phyloP scores from a whole-genome alignment of 805 yeast genomes.

The Candida insectalens region DNA sequence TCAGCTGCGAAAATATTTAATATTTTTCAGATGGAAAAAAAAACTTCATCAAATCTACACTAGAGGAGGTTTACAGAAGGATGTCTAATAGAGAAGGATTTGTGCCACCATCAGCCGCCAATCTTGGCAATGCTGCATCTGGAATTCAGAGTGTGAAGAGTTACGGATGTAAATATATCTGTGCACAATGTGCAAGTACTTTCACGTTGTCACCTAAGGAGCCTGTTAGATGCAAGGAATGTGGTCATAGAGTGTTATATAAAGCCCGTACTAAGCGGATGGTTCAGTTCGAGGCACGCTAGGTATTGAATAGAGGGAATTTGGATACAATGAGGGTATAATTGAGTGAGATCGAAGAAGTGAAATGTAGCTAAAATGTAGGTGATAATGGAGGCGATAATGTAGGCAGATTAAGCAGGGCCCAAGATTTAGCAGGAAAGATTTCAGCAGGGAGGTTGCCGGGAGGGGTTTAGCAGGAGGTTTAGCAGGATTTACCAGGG shows the following conservation, averaged over 20 bases:
- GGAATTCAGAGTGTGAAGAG: constrained; percentile 57
- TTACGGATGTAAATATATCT: constrained; percentile 84
- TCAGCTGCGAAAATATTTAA: too few relatives aligned
- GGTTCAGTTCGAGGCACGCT: constrained; percentile 83
- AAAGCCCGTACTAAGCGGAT: constrained; percentile 96
- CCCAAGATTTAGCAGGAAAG: too few relatives aligned
- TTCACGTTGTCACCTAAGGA: constrained; percentile 85
- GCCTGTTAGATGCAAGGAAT: constrained; percentile 95
- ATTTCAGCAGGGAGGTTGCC: too few relatives aligned
- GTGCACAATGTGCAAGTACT: constrained; percentile 92
- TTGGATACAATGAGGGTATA: not conserved
- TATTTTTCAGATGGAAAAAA: too few relatives aligned
- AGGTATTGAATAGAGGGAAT: not conserved
- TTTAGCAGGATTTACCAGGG: too few relatives aligned
- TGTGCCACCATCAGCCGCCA: constrained; percentile 67
- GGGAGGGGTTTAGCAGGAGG: too few relatives aligned
- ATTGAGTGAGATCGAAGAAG: too few relatives aligned
- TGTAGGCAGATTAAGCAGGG: too few relatives aligned
- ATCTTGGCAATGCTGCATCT: constrained; percentile 77
- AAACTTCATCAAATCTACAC: not conserved
- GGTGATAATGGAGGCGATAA: too few relatives aligned
- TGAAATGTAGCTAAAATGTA: too few relatives aligned
- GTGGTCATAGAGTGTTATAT: constrained; percentile 96
- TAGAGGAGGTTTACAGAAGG: not conserved
- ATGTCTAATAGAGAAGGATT: constrained; percentile 67